These are phyloP conservation scores for Apiospora marii DNA, from an alignment of 2,329 filamentous ascomycete genomes.

Conservation along the genomic window DNA sequence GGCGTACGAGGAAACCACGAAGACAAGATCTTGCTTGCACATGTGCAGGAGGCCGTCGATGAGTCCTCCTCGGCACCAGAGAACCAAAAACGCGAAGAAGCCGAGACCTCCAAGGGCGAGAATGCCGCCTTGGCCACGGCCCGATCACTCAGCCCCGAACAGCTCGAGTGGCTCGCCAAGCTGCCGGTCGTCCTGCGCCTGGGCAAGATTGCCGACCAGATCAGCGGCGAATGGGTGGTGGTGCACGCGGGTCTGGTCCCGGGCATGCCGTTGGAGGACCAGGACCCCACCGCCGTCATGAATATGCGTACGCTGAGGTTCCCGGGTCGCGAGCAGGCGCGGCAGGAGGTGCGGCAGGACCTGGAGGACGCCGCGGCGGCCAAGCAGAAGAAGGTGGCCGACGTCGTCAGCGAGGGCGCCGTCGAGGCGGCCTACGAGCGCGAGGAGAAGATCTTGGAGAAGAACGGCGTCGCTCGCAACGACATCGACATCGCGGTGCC, in stretches of 20 bases:
- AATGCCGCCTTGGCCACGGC: slow-evolving; percentile 61
- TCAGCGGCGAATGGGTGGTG: slow-evolving; percentile 69
- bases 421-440: slow-evolving; percentile 30
- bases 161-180: slow-evolving; percentile 72
- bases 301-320: slow-evolving; percentile 85
- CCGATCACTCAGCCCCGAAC: slow-evolving; percentile 60
- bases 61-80: slow-evolving; percentile 24
- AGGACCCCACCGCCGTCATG: slow-evolving; percentile 84
- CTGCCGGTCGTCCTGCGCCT: slow-evolving; percentile 82
- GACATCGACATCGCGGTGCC: slow-evolving; percentile 30
- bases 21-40: slow-evolving; percentile 78
- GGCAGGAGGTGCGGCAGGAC: slow-evolving; percentile 20
- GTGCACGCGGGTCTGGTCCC: slow-evolving; percentile 90
- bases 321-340: slow-evolving; percentile 45
- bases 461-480: slow-evolving; percentile 26
- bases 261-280: slow-evolving; percentile 71
- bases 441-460: slow-evolving; percentile 35
- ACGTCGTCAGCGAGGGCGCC: slow-evolving; percentile 31
- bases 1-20: slow-evolving; percentile 94
- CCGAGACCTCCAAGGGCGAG: slow-evolving; percentile 43
- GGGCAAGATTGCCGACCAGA: slow-evolving; percentile 61
- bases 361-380: slow-evolving; percentile 47
- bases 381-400: slow-evolving; percentile 36
- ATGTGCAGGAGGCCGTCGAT: slow-evolving; percentile 47
- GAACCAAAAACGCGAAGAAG: slow-evolving; percentile 39